phyloP scores from a whole-genome alignment of 139 green algal genomes.

The Chlorella sp. region DNA sequence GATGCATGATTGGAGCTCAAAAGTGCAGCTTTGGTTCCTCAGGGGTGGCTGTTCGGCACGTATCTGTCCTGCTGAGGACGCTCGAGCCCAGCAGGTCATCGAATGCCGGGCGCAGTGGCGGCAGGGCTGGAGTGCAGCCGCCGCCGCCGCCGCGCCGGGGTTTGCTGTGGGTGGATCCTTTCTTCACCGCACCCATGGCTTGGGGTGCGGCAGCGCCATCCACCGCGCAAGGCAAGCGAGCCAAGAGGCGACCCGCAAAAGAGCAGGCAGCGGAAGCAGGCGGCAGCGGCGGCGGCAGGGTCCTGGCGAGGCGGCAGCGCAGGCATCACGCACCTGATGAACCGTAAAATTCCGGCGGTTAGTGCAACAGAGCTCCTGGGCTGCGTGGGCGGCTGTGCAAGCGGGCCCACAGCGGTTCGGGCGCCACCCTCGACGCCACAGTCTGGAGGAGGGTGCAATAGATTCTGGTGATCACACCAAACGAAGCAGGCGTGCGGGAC shows the following conservation, averaged over 20 bases:
- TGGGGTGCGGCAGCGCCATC: conserved; percentile 12
- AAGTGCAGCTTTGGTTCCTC: too few species aligned
- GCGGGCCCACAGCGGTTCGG: too few species aligned
- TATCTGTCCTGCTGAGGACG: conserved; percentile 31
- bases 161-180: conserved; percentile 37
- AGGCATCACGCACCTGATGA: neutral
- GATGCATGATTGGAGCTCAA: too few species aligned
- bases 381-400: neutral
- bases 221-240: neutral
- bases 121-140: too few species aligned
- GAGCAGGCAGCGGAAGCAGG: neutral
- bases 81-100: conserved; percentile 20
- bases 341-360: neutral
- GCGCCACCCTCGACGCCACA: too few species aligned
- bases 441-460: too few species aligned
- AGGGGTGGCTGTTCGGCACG: conserved; percentile 11
- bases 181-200: conserved; percentile 33
- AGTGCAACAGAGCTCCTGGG: neutral
- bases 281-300: neutral
- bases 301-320: too few species aligned
- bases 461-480: too few species aligned
- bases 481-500: too few species aligned
- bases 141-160: too few species aligned
- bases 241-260: too few species aligned
- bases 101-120: neutral